Evolutionary conservation across 164 flowering plant genomes (phyloP), one percentile per base, ranked within the genome.

Genomic region (Piper betle): DNA sequence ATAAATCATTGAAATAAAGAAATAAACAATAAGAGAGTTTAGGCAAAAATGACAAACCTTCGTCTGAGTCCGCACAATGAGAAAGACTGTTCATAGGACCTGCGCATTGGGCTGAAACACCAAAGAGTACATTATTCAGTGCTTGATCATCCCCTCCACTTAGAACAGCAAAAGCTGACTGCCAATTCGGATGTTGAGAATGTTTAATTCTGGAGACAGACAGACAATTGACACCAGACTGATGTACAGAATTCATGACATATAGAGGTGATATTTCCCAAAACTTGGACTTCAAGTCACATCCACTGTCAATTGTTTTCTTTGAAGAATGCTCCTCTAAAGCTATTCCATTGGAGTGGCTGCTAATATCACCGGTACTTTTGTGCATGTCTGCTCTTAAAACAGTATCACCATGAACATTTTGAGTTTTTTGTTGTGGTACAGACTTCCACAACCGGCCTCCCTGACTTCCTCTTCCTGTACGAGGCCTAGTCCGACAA

Each of bases 401-500:
- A n/a, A 62, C 57, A 46, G 65, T 58, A 62, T 55, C 63, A 15
- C 20, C 62, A 12, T 68, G 66, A 54, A 60, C 68, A 64, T 68
- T 67, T 72, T 73, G 78, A 18, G 78, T 57, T n/a, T 68, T 39
- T 42, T 33, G 57, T 55, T 63, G 64, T 55, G 74, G 63, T 59
- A 80, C 53, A 39, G 84, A 77, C 74, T 81, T 83, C 91, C 96
- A 80, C 84, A 81, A 69, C 66, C 99, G 76, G 52, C 99, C 99
- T 57, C 99, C 99, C 74, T 94, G 99, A 77, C 99, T 94, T 76
- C 99, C 99, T 75, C 99, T 90, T 52, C 99, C 99, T 39, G 99
- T 94, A 19, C 82, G 83, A 43, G 99, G 99, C 41, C 99, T 82
- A 76, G 74, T 82, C 73, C 84, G 90, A 69, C 71, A 78, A 63